Evolutionary conservation across 129 eudicot species (phyloP).

Genomic region (Lonicera japonica): DNA sequence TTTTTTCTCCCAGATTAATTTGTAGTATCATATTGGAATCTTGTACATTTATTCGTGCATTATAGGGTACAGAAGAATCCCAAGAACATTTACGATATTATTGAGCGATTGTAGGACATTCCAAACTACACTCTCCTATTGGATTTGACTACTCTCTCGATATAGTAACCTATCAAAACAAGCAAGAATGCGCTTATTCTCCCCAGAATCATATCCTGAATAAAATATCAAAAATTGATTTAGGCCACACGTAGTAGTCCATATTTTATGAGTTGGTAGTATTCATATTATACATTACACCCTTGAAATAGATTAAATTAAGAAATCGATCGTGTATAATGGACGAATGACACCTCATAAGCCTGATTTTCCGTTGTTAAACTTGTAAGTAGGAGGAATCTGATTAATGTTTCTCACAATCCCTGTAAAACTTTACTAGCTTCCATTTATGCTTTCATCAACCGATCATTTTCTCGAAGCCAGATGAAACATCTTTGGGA

Average conservation of each 20-base stretch:
- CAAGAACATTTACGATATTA: constrained; percentile 50
- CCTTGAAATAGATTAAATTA: not conserved
- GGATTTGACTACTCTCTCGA: constrained; percentile 62
- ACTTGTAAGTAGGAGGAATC: constrained; percentile 99
- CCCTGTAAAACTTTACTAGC: constrained; percentile 98
- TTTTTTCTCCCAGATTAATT: no score
- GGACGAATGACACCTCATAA: constrained; percentile 65
- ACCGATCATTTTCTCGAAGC: constrained; percentile 92
- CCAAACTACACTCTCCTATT: constrained; percentile 65
- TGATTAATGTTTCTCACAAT: constrained; percentile 83
- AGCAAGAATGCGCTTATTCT: constrained; percentile 95
- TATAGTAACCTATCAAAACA: constrained; percentile 92
- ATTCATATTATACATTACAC: no score
- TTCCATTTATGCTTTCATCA: constrained; percentile 91
- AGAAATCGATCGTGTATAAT: not conserved
- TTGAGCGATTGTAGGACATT: constrained; percentile 80
- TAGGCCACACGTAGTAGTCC: no score
- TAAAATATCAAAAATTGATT: not conserved
- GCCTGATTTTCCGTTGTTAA: constrained; percentile 78
- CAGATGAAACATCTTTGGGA: constrained; percentile 96
- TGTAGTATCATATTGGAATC: no score
- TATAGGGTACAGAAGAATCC: not conserved
- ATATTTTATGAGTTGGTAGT: not conserved
- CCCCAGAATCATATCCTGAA: constrained; percentile 96
- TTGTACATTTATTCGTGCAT: no score